A percentile compares a stretch with the other conserved stretches of the same genome.
phyloP scores from a whole-genome alignment of 257 asterid species.

The Solanum paucissectum region DNA sequence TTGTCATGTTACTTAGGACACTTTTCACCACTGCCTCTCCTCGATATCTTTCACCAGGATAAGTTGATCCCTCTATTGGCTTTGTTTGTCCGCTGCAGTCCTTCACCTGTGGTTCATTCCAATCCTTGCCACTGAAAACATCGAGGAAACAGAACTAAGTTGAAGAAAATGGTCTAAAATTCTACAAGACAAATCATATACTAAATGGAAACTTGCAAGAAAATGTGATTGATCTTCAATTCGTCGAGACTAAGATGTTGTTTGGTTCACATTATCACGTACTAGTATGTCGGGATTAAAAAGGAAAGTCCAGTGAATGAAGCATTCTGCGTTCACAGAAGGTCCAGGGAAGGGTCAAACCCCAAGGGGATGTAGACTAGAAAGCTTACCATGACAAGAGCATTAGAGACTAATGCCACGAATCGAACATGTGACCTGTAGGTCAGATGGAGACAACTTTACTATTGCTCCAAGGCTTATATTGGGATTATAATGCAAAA shows the following conservation, averaged over 20 bases:
- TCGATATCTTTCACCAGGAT: slow-evolving; percentile 39
- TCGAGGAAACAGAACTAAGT: not conserved
- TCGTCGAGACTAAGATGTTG: not conserved
- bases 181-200: not conserved
- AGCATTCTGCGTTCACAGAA: not conserved
- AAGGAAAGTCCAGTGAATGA: not conserved
- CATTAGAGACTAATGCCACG: not conserved
- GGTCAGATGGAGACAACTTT: not conserved
- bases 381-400: not conserved
- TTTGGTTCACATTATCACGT: not conserved
- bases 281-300: not conserved
- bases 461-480: not conserved
- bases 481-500: not conserved
- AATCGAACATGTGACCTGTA: not conserved
- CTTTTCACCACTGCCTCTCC: slow-evolving; percentile 55
- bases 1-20: slow-evolving; percentile 38
- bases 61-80: slow-evolving; percentile 36
- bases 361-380: not conserved
- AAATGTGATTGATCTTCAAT: too few relatives aligned
- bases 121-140: slow-evolving; percentile 39
- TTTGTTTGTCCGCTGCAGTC: slow-evolving; percentile 39
- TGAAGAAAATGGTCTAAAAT: not conserved
- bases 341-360: not conserved
- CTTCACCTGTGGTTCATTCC: slow-evolving; percentile 40
- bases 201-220: not conserved